A percentile compares a stretch with the other conserved stretches of the same genome.
Evolutionary conservation across 768 basidiomycete species (phyloP).

Genomic region (Tulasnella sp.): DNA sequence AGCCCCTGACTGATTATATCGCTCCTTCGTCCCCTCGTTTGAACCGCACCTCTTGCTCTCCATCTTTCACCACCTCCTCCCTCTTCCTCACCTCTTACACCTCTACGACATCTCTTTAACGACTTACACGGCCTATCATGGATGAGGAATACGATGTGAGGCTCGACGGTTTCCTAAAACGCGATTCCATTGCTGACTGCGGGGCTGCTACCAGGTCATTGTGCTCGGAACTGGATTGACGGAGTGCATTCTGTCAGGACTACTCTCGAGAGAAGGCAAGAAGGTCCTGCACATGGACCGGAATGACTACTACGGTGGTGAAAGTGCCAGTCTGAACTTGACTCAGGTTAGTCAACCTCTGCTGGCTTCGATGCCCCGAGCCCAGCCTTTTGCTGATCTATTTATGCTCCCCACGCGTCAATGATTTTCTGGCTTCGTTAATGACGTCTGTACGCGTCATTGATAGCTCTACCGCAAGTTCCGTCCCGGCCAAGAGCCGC

Average conservation of each 20-base stretch:
- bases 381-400: neutral
- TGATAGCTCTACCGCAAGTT: conserved; percentile 91
- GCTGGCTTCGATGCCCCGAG: neutral
- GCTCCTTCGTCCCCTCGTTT: conserved; percentile 3
- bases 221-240: conserved; percentile 95
- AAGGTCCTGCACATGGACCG: conserved; percentile 99
- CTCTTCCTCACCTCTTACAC: neutral
- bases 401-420: neutral
- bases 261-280: conserved; percentile 98
- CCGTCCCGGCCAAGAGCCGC: conserved; percentile 64
- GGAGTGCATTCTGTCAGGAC: conserved; percentile 95
- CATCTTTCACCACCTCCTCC: neutral
- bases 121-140: conserved; percentile 44
- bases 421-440: neutral
- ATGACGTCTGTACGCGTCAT: neutral
- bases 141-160: conserved; percentile 97
- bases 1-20: conserved; percentile 2
- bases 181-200: neutral
- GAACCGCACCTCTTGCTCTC: neutral
- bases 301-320: conserved; percentile 98
- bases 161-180: neutral
- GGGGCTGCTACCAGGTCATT: conserved; percentile 51
- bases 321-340: conserved; percentile 92
- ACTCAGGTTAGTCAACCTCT: conserved; percentile 65
- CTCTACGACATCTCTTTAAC: neutral